Conservation (phyloP, 345 rosid species). For the Acer saccharum region DNA sequence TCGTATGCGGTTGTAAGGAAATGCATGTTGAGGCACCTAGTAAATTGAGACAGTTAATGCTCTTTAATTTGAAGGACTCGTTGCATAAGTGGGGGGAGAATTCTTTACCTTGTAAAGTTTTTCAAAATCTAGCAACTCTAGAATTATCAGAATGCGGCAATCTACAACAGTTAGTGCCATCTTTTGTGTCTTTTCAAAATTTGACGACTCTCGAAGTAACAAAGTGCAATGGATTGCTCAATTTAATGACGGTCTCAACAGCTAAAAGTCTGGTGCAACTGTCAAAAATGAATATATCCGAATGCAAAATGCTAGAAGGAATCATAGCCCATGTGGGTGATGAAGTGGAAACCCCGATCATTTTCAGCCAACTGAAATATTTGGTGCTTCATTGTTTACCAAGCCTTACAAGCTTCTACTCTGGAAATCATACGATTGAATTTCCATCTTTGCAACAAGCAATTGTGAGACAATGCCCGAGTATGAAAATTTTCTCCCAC, state of each 20-base stretch:
- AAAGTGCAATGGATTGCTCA: conserved; percentile 18
- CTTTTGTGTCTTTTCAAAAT: conserved; percentile 12
- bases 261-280: conserved; percentile 27
- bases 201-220: neutral
- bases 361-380: conserved; percentile 9
- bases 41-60: neutral
- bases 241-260: conserved; percentile 12
- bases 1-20: neutral
- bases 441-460: too few relatives aligned
- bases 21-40: neutral
- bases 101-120: neutral
- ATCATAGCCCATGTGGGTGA: conserved; percentile 9
- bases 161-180: conserved; percentile 12
- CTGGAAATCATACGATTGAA: neutral
- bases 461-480: too few relatives aligned
- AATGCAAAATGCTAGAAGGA: conserved; percentile 22
- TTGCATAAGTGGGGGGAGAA: too few relatives aligned
- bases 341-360: conserved; percentile 7
- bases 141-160: conserved; percentile 16
- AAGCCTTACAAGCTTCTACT: conserved; percentile 11
- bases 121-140: neutral
- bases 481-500: too few relatives aligned
- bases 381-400: conserved; percentile 14
- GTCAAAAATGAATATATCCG: conserved; percentile 11
- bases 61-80: too few relatives aligned